Conservation (phyloP, 495 filamentous ascomycete species). For the Annulohypoxylon bovei region DNA sequence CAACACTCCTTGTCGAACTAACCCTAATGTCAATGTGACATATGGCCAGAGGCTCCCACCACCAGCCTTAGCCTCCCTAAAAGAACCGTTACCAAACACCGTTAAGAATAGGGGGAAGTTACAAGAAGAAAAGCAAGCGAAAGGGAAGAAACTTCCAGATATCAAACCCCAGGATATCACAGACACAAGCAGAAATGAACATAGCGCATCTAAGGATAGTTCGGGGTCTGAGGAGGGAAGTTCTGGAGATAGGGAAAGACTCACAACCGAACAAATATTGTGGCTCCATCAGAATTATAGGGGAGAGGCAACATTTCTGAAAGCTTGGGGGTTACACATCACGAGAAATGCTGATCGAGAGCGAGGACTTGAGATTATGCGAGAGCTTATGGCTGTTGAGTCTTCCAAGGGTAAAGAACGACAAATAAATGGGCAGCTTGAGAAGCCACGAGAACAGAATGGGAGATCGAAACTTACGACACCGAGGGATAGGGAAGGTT, state of each 20-base stretch:
- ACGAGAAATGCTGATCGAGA: constrained; percentile 42
- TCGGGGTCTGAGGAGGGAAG: background rate
- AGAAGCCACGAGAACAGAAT: background rate
- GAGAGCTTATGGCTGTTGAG: constrained; percentile 51
- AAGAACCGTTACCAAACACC: background rate
- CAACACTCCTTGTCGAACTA: background rate
- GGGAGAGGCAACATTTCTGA: constrained; percentile 52
- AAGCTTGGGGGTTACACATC: constrained; percentile 55
- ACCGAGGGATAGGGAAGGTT: background rate
- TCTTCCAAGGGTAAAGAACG: constrained; percentile 7
- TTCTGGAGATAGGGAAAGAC: background rate
- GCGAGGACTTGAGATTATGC: constrained; percentile 50
- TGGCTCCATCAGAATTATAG: constrained; percentile 57
- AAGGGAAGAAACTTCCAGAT: background rate
- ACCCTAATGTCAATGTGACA: background rate
- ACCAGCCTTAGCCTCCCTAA: background rate
- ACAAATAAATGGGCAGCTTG: background rate
- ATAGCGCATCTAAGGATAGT: background rate
- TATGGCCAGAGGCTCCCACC: background rate
- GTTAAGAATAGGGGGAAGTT: background rate
- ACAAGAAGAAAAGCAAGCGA: background rate
- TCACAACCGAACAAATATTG: constrained; percentile 45
- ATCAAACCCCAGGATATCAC: background rate
- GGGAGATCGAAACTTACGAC: background rate
- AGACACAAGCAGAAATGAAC: background rate